A percentile compares a stretch with the other conserved stretches of the same genome.
Evolutionary conservation across 2,329 filamentous ascomycete genomes (phyloP).

Genomic region (Pseudogymnoascus sp.): DNA sequence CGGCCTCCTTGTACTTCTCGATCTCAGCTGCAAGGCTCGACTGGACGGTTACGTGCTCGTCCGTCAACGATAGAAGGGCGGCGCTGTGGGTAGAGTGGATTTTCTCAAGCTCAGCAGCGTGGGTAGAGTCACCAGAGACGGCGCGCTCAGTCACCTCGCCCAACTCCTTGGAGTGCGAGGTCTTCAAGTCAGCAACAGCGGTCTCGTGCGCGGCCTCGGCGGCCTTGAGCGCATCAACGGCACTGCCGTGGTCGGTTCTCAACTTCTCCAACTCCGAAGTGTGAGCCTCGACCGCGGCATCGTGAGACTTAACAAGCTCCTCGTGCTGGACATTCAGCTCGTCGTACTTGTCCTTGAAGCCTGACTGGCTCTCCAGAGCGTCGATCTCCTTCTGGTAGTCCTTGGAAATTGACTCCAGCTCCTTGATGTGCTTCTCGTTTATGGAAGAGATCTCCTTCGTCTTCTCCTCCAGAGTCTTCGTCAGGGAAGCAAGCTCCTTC

Average conservation of each 20-base stretch:
- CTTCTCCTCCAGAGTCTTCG: slow-evolving; percentile 29
- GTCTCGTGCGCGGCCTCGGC: slow-evolving; percentile 49
- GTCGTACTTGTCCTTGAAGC: slow-evolving; percentile 58
- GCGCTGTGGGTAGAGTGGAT: slow-evolving; percentile 50
- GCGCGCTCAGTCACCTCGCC: slow-evolving; percentile 49
- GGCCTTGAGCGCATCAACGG: slow-evolving; percentile 38
- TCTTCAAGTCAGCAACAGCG: slow-evolving; percentile 48
- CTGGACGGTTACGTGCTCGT: slow-evolving; percentile 38
- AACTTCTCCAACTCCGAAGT: slow-evolving; percentile 21
- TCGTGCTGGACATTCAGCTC: slow-evolving; percentile 53
- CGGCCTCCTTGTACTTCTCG: slow-evolving; percentile 26
- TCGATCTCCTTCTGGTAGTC: slow-evolving; percentile 63
- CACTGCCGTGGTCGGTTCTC: slow-evolving; percentile 24
- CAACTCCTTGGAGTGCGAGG: slow-evolving; percentile 53
- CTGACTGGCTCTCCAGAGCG: slow-evolving; percentile 55
- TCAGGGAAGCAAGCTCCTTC: slow-evolving; percentile 27
- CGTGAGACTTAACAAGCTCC: slow-evolving; percentile 37
- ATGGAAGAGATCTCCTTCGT: slow-evolving; percentile 38
- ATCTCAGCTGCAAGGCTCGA: slow-evolving; percentile 19
- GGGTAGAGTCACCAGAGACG: slow-evolving; percentile 41
- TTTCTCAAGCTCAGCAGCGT: slow-evolving; percentile 43
- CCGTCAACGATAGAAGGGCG: slow-evolving; percentile 36
- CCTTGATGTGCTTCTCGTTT: slow-evolving; percentile 50
- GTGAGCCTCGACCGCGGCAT: slow-evolving; percentile 21
- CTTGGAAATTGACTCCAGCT: slow-evolving; percentile 52